Evolutionary conservation across 306 rosid species (phyloP).

Genomic region (Alnus glutinosa): DNA sequence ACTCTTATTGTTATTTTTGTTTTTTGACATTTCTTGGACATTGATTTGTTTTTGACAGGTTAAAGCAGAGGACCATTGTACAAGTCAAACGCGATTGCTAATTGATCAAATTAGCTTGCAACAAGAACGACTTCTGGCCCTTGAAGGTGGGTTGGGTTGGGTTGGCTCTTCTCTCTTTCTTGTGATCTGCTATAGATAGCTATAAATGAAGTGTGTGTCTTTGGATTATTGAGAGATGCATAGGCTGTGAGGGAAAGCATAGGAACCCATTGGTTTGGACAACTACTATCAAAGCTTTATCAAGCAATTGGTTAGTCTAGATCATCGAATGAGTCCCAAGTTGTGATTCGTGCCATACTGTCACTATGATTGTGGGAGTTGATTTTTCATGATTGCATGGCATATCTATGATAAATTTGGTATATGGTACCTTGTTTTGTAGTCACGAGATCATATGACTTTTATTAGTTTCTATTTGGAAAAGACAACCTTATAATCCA

Average conservation of each 20-base stretch:
- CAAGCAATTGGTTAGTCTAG: not conserved
- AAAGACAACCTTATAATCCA: not conserved
- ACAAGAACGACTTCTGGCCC: constrained; percentile 70
- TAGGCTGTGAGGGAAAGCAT: too few relatives aligned
- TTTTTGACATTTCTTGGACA: not conserved
- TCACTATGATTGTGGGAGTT: not conserved
- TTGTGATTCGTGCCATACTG: not conserved
- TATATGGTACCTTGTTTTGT: not conserved
- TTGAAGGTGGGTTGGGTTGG: constrained; percentile 52
- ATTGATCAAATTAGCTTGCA: constrained; percentile 90
- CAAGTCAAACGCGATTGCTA: constrained; percentile 65
- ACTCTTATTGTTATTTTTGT: not conserved
- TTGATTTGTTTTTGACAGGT: constrained; percentile 47
- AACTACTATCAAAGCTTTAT: not conserved
- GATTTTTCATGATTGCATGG: not conserved
- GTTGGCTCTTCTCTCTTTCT: not conserved
- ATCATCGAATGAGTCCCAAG: not conserved
- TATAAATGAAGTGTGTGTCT: not conserved
- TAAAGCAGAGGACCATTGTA: constrained; percentile 81
- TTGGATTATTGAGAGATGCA: too few relatives aligned
- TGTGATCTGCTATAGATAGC: not conserved
- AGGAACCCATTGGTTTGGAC: not conserved
- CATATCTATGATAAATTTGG: not conserved
- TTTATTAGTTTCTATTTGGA: not conserved
- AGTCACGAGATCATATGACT: not conserved